Evolutionary conservation across 2,329 filamentous ascomycete species (phyloP), one percentile per base, ranked within the genome.

Genomic region (Claviceps sp.): DNA sequence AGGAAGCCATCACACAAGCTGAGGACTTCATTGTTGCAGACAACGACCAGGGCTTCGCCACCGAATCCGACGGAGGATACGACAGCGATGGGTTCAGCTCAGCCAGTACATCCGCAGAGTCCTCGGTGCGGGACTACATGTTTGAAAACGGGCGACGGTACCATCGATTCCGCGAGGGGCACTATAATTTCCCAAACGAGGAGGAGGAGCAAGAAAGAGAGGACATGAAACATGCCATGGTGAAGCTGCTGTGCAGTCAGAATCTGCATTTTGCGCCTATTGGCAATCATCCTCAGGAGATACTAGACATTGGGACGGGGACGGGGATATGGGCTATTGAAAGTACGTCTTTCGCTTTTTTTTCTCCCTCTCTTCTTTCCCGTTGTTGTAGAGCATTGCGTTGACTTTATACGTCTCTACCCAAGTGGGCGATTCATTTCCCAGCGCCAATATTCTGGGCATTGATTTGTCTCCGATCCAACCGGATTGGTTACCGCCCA

Each of bases 291-390:
- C 70, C 73, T 0, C 72, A 76, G 53, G 67, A 74, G 55, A 67
- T 79, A 10, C 63, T 81, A n/a, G 78, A 81, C 56, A 71, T 81
- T 45, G 77, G 76, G 14, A 80, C 77, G 0, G 77, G 78, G 2
- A 80, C 77, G 1, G 77, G 77, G 2, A 77, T 78, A 6, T 80
- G 77, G 77, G 74, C 76, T 10, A 78, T 81, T 51, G 77, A 80
- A 56, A 75, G 68, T 71, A 59, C 59, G 68, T 56, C 24, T 39
- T 8, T 26, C 10, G n/a, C n/a, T 6, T 38, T 22, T 17, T 17
- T 24, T 19, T 19, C 8, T 17, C 19, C 22, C 2, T 5, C 24
- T 19, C 38, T 6, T 11, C 19, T 19, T 34, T 6, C 6, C 30
- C 17, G 13, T 22, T 22, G 22, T 22, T 11, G 11, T 13, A n/a